Conservation (phyloP, 2,329 filamentous ascomycete genomes). For the Alternaria infectoria region DNA sequence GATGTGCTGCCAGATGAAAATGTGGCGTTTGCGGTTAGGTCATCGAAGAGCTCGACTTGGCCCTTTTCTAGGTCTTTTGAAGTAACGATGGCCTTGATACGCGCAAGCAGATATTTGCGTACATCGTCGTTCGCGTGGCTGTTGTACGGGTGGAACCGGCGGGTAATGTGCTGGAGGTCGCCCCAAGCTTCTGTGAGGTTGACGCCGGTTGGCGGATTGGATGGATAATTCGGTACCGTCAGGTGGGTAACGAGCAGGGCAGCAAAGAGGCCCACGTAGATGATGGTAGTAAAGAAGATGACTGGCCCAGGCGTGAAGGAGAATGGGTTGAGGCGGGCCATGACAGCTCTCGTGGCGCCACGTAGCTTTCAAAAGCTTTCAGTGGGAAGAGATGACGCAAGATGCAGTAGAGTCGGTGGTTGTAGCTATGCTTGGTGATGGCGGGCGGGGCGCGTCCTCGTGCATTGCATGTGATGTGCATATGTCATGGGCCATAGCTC, state of each 20-base stretch:
- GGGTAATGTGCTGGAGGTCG: slow-evolving; percentile 78
- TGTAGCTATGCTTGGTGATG: slow-evolving; percentile 9
- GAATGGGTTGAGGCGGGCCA: slow-evolving; percentile 57
- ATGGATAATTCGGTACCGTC: slow-evolving; percentile 72
- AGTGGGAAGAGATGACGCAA: slow-evolving; percentile 14
- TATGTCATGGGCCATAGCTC: slow-evolving; percentile 25
- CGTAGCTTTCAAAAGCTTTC: slow-evolving; percentile 12
- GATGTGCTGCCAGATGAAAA: slow-evolving; percentile 60
- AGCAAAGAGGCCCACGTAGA: slow-evolving; percentile 80
- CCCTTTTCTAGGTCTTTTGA: slow-evolving; percentile 55
- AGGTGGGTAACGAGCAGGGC: slow-evolving; percentile 77
- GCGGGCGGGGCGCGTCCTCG: slow-evolving; percentile 11
- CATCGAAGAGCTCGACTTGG: slow-evolving; percentile 75
- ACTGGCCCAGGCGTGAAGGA: slow-evolving; percentile 83
- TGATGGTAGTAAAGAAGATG: slow-evolving; percentile 74
- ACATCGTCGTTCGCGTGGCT: slow-evolving; percentile 82
- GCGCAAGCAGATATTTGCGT: slow-evolving; percentile 73
- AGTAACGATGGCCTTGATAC: slow-evolving; percentile 73
- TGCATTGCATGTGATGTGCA: slow-evolving; percentile 11
- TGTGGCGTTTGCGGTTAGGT: slow-evolving; percentile 79
- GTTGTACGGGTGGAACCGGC: slow-evolving; percentile 86
- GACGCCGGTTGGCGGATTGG: slow-evolving; percentile 65
- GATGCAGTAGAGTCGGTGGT: slow-evolving; percentile 8
- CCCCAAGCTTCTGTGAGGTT: slow-evolving; percentile 87
- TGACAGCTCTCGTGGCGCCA: slow-evolving; percentile 23